phyloP scores from a whole-genome alignment of 148 eudicot genomes.

The Chenopodium album region DNA sequence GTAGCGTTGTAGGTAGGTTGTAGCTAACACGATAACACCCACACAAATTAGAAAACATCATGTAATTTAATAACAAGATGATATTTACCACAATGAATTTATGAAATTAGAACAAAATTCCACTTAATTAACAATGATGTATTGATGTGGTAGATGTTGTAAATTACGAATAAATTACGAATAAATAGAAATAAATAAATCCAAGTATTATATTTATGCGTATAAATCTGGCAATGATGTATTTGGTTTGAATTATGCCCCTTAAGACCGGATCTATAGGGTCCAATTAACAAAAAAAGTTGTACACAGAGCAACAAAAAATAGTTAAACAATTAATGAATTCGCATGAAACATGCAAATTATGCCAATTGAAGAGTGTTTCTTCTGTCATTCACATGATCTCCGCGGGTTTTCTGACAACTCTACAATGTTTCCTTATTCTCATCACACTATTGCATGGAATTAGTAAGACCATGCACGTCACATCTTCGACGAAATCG shows the following conservation, averaged over 20 bases:
- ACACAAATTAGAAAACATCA: no score
- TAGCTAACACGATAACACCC: no score
- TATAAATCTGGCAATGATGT: background rate
- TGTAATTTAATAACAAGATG: no score
- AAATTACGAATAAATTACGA: no score
- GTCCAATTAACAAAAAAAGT: background rate
- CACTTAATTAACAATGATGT: no score
- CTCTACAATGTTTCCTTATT: background rate
- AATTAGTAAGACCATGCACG: background rate
- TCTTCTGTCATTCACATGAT: conserved; percentile 27
- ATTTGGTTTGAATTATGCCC: background rate
- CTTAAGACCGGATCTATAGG: background rate
- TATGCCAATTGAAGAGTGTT: conserved; percentile 10
- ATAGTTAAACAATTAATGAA: conserved; percentile 14
- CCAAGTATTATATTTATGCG: no score
- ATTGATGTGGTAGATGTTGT: no score
- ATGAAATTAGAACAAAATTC: no score
- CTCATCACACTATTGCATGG: background rate
- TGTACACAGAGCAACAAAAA: background rate
- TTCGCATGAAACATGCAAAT: conserved; percentile 19
- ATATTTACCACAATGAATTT: no score
- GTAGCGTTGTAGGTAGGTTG: no score
- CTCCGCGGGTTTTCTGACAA: conserved; percentile 19
- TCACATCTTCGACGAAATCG: no score
- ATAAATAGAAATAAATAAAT: no score